Percentiles rank a stretch among this genome's conserved stretches.
phyloP scores from a whole-genome alignment of 2,329 filamentous ascomycete species.

The Fusarium chaquense region DNA sequence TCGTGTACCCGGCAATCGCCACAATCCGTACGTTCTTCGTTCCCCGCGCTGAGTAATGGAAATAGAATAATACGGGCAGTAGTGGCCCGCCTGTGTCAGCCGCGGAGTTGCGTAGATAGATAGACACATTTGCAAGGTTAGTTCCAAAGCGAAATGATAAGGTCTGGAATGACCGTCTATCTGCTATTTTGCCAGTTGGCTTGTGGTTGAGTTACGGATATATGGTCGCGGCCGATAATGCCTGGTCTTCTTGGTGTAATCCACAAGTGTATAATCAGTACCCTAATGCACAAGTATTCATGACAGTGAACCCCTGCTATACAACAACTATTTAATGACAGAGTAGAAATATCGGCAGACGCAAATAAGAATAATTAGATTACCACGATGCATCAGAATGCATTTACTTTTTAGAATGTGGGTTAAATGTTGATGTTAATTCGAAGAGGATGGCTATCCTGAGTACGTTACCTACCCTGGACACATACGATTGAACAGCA shows the following conservation, averaged over 20 bases:
- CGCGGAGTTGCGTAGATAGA: conserved; percentile 27
- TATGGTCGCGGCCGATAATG: not conserved
- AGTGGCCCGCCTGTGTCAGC: conserved; percentile 7
- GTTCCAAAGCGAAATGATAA: not conserved
- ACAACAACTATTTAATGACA: not conserved
- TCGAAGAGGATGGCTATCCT: not conserved
- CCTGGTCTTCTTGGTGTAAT: not conserved
- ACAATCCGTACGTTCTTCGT: conserved; percentile 12
- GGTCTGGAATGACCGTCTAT: not conserved
- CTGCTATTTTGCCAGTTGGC: not conserved
- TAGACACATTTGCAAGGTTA: not conserved
- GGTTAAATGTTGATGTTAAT: not conserved
- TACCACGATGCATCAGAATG: not conserved
- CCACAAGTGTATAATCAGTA: not conserved
- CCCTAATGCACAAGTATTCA: not conserved
- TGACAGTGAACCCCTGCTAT: not conserved
- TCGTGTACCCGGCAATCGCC: conserved; percentile 30
- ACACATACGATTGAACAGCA: not conserved
- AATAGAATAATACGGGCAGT: not conserved
- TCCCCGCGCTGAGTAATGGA: conserved; percentile 39
- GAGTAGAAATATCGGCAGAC: not conserved
- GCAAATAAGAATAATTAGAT: not conserved
- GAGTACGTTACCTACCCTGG: not conserved
- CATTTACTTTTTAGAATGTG: not conserved
- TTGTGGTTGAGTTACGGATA: not conserved